A percentile compares a stretch with the other conserved stretches of the same genome.
Conservation (phyloP, 495 filamentous ascomycete species). For the Penicillium flavigenum region DNA sequence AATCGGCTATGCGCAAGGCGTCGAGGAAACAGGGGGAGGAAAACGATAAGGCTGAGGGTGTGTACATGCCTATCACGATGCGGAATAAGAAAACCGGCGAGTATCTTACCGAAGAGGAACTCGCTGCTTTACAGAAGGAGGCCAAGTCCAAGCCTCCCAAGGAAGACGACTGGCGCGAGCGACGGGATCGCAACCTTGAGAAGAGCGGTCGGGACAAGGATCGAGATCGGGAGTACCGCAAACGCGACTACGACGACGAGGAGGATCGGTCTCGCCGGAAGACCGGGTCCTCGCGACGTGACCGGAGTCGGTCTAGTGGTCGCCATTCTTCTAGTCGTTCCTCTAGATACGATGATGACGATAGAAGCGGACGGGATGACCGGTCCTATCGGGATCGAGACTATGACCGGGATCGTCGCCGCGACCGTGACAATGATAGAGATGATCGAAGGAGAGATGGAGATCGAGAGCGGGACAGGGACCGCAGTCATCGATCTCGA, state of each 20-base stretch:
- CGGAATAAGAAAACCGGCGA: constrained; percentile 66
- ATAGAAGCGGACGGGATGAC: constrained; percentile 30
- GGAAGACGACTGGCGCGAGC: constrained; percentile 48
- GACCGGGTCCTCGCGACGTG: constrained; percentile 36
- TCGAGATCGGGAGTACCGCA: constrained; percentile 30
- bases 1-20: constrained; percentile 59
- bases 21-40: constrained; percentile 49
- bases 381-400: constrained; percentile 36
- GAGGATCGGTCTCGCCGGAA: constrained; percentile 33
- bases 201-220: constrained; percentile 47
- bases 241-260: constrained; percentile 31
- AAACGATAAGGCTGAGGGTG: constrained; percentile 44
- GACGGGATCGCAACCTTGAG: constrained; percentile 50
- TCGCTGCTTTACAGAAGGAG: constrained; percentile 50
- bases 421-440: constrained; percentile 30
- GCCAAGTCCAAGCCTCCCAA: constrained; percentile 36
- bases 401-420: constrained; percentile 28
- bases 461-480: constrained; percentile 34
- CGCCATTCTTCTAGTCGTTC: constrained; percentile 36
- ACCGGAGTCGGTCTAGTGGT: constrained; percentile 37
- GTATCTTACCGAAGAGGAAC: constrained; percentile 62
- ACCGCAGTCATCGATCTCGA: constrained; percentile 28
- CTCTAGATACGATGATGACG: constrained; percentile 35
- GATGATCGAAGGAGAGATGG: constrained; percentile 38
- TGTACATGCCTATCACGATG: constrained; percentile 67